Evolutionary conservation across 768 basidiomycete species (phyloP), one percentile per base, ranked within the genome.

Genomic region (Xanthoconium stramineum): DNA sequence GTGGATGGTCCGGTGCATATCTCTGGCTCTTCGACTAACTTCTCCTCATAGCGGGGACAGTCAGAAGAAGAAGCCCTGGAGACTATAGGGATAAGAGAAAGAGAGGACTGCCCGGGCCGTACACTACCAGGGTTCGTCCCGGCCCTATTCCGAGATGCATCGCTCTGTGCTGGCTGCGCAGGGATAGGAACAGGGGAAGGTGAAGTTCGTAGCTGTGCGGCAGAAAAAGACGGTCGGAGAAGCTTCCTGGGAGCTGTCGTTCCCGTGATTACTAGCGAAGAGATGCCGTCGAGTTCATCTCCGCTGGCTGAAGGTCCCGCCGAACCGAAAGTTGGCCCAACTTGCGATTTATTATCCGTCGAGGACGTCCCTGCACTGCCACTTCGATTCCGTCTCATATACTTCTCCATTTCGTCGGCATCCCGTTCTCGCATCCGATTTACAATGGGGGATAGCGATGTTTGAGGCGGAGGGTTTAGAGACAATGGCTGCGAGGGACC

Each of bases 371-470:
- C 84, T 53, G 79, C 84, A 64, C 89, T 91, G 48, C 88, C 91
- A 66, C 90, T 93, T 54, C 91, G 82, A 75, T 89, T 89, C 54
- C 91, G 82, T 58, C 82, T 78, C 68, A 91, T 77, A 67, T 91
- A 94, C 65, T 91, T 89, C 69, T 91, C 90, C 78, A 89, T 90
- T 37, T 91, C 92, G 67, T 88, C 88, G 19, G 91, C 91, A 67
- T 94, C 91, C 55, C 84, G 80, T 72, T 91, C 88, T 61, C 85
- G 83, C 79, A 94, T 86, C 35, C 90, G 87, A 62, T 76, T 86
- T 30, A 86, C 88, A 55, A 94, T 81, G 3, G 90, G 91, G 4
- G 91, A 89, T 52, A 92, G 69, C 24, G 83, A 83, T 42, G 80
- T 56, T 51, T 61, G 76, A 68, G 28, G 75, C 61, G 64, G 70